These are phyloP conservation scores for Botrytis medusae DNA, from an alignment of 2,329 filamentous ascomycete genomes.

Conservation along the genomic window DNA sequence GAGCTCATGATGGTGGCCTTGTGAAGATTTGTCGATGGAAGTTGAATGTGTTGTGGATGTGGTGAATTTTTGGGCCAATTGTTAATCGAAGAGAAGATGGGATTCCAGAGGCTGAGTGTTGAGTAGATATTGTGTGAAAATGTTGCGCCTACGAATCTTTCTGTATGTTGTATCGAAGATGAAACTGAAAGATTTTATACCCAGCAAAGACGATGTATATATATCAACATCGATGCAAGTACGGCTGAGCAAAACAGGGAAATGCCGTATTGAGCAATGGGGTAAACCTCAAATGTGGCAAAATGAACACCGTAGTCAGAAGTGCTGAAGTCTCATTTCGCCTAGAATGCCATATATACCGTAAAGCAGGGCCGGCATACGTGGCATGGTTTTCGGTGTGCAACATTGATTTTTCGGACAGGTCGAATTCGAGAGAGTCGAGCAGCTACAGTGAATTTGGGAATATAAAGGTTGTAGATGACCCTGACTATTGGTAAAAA, in stretches of 20 bases:
- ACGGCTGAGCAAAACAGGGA: neutral
- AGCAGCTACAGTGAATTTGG: neutral
- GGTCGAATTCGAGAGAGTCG: neutral
- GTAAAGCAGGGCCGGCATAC: no score
- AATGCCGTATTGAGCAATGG: no score
- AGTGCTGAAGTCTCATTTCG: no score
- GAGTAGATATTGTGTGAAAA: neutral
- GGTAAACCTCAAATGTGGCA: no score
- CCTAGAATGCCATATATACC: no score
- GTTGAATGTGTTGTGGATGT: neutral
- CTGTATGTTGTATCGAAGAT: neutral
- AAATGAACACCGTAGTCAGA: no score
- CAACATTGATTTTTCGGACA: no score
- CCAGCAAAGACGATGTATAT: neutral
- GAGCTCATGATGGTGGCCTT: neutral
- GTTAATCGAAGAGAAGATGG: neutral
- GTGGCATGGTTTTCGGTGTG: no score
- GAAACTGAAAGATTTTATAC: neutral
- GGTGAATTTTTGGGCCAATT: neutral
- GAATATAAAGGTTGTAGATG: neutral
- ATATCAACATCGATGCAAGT: neutral
- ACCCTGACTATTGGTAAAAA: neutral
- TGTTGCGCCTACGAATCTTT: neutral
- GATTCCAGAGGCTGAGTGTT: neutral
- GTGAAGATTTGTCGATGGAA: neutral